Evolutionary conservation across 176 grass and related monocot genomes (phyloP).

Genomic region (Ananas comosus): DNA sequence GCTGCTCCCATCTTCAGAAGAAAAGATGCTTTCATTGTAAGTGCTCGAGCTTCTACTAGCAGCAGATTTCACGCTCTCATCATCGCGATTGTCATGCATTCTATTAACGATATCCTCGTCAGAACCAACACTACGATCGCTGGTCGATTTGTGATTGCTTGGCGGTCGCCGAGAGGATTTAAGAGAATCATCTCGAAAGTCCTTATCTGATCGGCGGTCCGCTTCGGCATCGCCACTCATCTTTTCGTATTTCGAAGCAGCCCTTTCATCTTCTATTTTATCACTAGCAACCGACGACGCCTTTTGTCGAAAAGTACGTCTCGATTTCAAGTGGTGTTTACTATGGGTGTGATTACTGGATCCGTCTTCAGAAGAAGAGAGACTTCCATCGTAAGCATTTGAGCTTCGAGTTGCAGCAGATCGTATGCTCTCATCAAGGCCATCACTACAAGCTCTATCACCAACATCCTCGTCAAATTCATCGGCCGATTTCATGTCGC

Average conservation of each 20-base stretch:
- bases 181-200: no score
- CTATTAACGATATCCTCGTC: conserved; percentile 23
- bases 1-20: conserved; percentile 16
- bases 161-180: no score
- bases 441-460: conserved; percentile 13
- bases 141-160: no score
- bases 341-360: not conserved
- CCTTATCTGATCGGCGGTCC: no score
- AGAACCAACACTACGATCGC: conserved; percentile 11
- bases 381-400: conserved; percentile 11
- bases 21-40: conserved; percentile 43
- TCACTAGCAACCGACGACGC: conserved; percentile 1
- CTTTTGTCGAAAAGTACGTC: conserved; percentile 32
- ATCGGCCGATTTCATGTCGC: not conserved
- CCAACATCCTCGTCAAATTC: not conserved
- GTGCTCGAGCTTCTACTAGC: conserved; percentile 21
- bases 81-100: not conserved
- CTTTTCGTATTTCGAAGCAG: conserved; percentile 9
- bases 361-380: conserved; percentile 18
- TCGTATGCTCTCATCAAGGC: conserved; percentile 3
- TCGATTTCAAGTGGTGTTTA: conserved; percentile 23
- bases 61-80: no score
- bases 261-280: conserved; percentile 27
- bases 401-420: not conserved
- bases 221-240: not conserved